Conservation (phyloP, 2,329 filamentous ascomycete species). For the Lithohypha guttulata region DNA sequence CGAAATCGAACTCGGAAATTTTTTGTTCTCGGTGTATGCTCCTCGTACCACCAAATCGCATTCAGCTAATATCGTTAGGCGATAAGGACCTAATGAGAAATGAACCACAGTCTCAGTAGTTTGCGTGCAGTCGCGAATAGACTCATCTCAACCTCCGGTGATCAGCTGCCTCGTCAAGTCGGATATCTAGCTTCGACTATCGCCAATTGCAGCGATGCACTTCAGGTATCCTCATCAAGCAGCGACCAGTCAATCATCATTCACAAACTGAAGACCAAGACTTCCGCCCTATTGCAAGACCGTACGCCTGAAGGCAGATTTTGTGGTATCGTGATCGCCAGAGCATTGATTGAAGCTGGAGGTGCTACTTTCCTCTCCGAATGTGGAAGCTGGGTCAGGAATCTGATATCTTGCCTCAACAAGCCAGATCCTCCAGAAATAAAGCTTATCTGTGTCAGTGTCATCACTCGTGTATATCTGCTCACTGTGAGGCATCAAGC, state of each 20-base stretch:
- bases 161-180: conserved; percentile 62
- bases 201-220: conserved; percentile 44
- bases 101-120: conserved; percentile 27
- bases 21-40: too few relatives aligned
- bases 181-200: conserved; percentile 54
- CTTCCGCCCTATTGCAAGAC: conserved; percentile 68
- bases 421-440: conserved; percentile 66
- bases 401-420: conserved; percentile 63
- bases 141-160: conserved; percentile 59
- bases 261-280: conserved; percentile 69
- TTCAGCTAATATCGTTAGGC: too few relatives aligned
- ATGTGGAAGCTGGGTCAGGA: conserved; percentile 63
- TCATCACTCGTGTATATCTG: conserved; percentile 72
- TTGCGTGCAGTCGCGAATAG: conserved; percentile 36
- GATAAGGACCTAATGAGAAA: too few relatives aligned
- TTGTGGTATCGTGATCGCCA: conserved; percentile 65
- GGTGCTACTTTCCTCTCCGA: conserved; percentile 72
- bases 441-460: conserved; percentile 66
- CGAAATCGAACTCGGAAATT: too few relatives aligned
- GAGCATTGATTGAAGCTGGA: conserved; percentile 69
- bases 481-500: conserved; percentile 74
- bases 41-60: too few relatives aligned
- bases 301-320: conserved; percentile 65
- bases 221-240: conserved; percentile 45
- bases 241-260: conserved; percentile 60